Base-by-base conservation (phyloP, 176 grass and related monocot genomes). In the Rhynchospora tenuis region DNA sequence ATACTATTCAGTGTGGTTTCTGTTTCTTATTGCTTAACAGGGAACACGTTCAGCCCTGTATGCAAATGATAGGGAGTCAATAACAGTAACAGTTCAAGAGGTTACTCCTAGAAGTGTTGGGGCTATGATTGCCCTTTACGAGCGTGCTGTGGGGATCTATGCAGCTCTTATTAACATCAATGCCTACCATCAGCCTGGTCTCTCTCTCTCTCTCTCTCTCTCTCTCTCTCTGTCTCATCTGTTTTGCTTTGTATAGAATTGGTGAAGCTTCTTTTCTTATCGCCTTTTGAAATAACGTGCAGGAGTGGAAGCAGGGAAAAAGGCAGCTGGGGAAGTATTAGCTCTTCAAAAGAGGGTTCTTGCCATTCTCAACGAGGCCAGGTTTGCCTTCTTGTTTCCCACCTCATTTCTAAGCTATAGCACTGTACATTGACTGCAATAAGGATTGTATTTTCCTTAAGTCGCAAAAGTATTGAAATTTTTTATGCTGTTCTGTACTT, bases 281-380 rank as follows among this genome's bases (percentile, higher is more conserved):
- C 0, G 7, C 1, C 73, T 55, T 56, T 26, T 88, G 61, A 55
- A 86, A 63, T 19, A 38, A 14, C 57, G 79, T 90, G 80, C 81
- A 99, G 97, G 97, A 65, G 97, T 99, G 73, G 97, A 99, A 88
- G 97, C 97, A 61, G 97, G 97, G 68, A 99, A 99, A 84, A 99
- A 92, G 81, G 97, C 97, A 85, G 97, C 97, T 26, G 97, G 89
- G 50, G 93, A 99, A 89, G 97, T 99, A 50, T 85, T 99, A 83
- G 89, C 97, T 79, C 97, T 99, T 87, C 97, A 99, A 83, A 99
- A 99, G 80, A 91, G 91, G 82, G 91, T 99, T 73, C 85, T 99
- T 54, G 23, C 79, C 86, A 82, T 99, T 84, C 79, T 99, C 22
- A 99, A 99, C 44, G 93, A 99, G 81, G 93, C 93, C 86, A 99